These are phyloP conservation scores for Lichtheimia ramosa DNA, from an alignment of 371 early-diverging fungal species.

Conservation along the genomic window DNA sequence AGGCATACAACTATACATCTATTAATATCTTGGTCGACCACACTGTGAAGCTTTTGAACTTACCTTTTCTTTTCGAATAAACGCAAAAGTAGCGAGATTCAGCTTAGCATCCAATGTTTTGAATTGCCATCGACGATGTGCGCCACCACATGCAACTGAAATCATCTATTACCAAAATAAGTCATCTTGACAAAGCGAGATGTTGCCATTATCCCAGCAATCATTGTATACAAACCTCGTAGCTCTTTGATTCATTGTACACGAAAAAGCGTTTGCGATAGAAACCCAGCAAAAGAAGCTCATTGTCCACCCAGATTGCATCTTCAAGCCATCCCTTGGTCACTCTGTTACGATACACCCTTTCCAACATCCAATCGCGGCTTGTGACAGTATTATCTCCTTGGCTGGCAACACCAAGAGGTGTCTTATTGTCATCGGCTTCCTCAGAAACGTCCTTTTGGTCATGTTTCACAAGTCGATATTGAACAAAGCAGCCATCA, in stretches of 20 bases:
- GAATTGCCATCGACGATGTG: slow-evolving; percentile 60
- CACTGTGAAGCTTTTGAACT: background rate
- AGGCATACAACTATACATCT: slow-evolving; percentile 37
- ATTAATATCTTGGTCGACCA: no score
- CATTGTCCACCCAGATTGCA: slow-evolving; percentile 53
- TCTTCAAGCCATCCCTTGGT: slow-evolving; percentile 76
- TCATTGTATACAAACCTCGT: slow-evolving; percentile 38
- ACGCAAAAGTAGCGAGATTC: slow-evolving; percentile 50
- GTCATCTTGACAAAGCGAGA: background rate
- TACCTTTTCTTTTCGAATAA: slow-evolving; percentile 54
- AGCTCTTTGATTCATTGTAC: slow-evolving; percentile 70
- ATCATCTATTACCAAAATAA: slow-evolving; percentile 29
- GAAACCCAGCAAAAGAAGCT: slow-evolving; percentile 67
- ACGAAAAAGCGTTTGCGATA: slow-evolving; percentile 72
- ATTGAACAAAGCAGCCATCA: slow-evolving; percentile 68
- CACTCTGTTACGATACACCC: slow-evolving; percentile 62
- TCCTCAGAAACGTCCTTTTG: background rate
- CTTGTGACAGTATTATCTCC: slow-evolving; percentile 30
- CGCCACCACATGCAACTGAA: slow-evolving; percentile 63
- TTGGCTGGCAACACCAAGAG: slow-evolving; percentile 36
- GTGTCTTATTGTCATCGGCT: slow-evolving; percentile 17
- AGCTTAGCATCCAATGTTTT: slow-evolving; percentile 46
- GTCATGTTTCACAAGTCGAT: slow-evolving; percentile 42
- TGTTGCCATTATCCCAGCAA: background rate
- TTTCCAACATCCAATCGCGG: slow-evolving; percentile 44